Evolutionary conservation across 768 basidiomycete genomes (phyloP), one percentile per base, ranked within the genome.

Genomic region (Cubamyces sp.): DNA sequence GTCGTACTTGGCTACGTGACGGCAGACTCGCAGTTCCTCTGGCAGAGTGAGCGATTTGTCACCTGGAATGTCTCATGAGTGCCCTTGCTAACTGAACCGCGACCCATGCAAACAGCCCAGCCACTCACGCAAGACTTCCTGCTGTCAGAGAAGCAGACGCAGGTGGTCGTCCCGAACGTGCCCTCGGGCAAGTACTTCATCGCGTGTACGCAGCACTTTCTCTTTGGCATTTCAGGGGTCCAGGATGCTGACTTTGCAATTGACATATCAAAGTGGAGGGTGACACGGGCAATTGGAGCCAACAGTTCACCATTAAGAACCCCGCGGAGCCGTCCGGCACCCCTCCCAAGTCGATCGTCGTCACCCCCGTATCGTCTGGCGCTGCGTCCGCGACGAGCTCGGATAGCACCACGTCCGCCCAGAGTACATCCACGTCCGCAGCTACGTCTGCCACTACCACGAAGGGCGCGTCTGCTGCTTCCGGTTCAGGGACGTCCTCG

Each of bases 261-360:
- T 16, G 6, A 1, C 21, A 3, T 37, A 8, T 25, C 2, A 0
- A 19, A 53, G 51, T 53, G 51, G 51, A 53, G 25, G 51, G 51
- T 21, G 51, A 53, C 21, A 41, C 51, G 21, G 37, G 37, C 37
- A 53, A 53, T 19, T 53, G 51, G 51, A 53, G 51, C n/a, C 37
- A 39, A 15, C n/a, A 21, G 11, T 53, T 53, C 37, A 37, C 26
- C 19, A 53, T 53, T 37, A 41, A n/a, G 37, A 53, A 53, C 21
- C 51, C 51, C 5, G n/a, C 51, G 5, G 51, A 53, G 21, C 51
- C 51, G 19, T 53, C 51, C 19, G 51, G 51, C 51, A 53, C 51
- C 15, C 51, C 51, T 12, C 51, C 51, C 2, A 23, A 21, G 21
- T 53, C 51, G n/a, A 53, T 53, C 39, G 37, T 40, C 19, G 51